phyloP scores from a whole-genome alignment of 768 basidiomycete species.

The Phanerochaete sordida region DNA sequence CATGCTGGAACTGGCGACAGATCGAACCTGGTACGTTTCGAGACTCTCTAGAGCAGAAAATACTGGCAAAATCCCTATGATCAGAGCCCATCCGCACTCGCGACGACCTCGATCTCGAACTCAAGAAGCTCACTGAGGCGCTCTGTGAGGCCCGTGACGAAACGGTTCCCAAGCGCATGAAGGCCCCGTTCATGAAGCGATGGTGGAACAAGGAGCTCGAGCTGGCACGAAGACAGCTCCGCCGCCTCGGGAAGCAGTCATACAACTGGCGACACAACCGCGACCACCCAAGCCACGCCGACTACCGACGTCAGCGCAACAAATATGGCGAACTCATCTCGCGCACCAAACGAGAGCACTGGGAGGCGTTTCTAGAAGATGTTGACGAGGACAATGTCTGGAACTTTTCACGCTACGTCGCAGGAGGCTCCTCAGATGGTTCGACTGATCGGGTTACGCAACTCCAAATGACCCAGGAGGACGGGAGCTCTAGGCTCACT shows the following conservation, averaged over 20 bases:
- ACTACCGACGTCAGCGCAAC: conserved; percentile 6
- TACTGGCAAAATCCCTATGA: neutral
- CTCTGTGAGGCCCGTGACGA: neutral
- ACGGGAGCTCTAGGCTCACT: conserved; percentile 1
- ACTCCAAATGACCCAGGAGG: conserved; percentile 1
- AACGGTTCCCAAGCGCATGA: neutral
- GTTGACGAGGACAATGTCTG: conserved; percentile 15
- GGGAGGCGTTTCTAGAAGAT: conserved; percentile 20
- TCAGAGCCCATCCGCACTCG: neutral
- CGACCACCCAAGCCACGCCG: conserved; percentile 11
- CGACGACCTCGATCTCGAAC: neutral
- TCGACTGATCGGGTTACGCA: conserved; percentile 14
- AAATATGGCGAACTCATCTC: conserved; percentile 11
- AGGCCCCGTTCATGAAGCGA: conserved; percentile 4
- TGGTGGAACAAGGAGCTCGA: conserved; percentile 15
- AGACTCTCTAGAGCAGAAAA: neutral
- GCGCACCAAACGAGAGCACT: conserved; percentile 20
- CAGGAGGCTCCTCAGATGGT: conserved; percentile 13
- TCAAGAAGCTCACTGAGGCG: neutral
- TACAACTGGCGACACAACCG: neutral
- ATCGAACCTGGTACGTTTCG: neutral
- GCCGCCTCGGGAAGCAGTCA: conserved; percentile 3
- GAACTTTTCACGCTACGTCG: conserved; percentile 13
- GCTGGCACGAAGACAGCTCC: neutral
- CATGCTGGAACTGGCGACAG: conserved; percentile 6